A percentile compares a stretch with the other conserved stretches of the same genome.
phyloP scores from a whole-genome alignment of 1,284 basidiomycete species.

The Fomes fomentarius region DNA sequence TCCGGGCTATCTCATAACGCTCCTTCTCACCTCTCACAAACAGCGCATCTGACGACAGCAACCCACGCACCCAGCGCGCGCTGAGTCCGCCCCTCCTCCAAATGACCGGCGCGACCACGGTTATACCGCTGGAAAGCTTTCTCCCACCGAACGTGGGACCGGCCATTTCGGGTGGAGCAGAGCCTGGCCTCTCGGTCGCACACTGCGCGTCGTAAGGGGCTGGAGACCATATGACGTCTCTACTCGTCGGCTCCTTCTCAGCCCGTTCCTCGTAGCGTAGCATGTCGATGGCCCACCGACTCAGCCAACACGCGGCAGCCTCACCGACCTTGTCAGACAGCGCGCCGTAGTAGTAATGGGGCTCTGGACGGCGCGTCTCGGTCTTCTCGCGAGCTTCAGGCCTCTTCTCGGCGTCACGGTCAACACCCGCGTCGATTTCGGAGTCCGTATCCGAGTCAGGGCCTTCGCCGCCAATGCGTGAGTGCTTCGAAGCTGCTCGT shows the following conservation, averaged over 20 bases:
- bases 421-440: background rate
- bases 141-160: constrained; percentile 4
- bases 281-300: constrained; percentile 84
- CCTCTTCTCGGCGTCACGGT: constrained; percentile 18
- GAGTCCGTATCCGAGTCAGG: constrained; percentile 15
- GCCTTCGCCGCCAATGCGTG: constrained; percentile 23
- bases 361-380: constrained; percentile 10
- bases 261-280: constrained; percentile 65
- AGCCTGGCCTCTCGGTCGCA: constrained; percentile 16
- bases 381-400: constrained; percentile 27
- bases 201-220: constrained; percentile 6
- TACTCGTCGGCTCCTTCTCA: background rate
- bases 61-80: constrained; percentile 72
- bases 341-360: constrained; percentile 74
- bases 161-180: constrained; percentile 20
- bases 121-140: background rate
- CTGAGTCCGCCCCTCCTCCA: constrained; percentile 76
- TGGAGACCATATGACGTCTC: constrained; percentile 11
- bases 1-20: constrained; percentile 78
- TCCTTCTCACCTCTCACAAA: constrained; percentile 83
- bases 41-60: constrained; percentile 80
- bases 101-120: constrained; percentile 45
- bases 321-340: constrained; percentile 91
- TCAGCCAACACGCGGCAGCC: constrained; percentile 86
- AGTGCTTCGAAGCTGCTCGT: constrained; percentile 35